phyloP scores from a whole-genome alignment of 148 eudicot species.

The Dysphania ambrosioides region DNA sequence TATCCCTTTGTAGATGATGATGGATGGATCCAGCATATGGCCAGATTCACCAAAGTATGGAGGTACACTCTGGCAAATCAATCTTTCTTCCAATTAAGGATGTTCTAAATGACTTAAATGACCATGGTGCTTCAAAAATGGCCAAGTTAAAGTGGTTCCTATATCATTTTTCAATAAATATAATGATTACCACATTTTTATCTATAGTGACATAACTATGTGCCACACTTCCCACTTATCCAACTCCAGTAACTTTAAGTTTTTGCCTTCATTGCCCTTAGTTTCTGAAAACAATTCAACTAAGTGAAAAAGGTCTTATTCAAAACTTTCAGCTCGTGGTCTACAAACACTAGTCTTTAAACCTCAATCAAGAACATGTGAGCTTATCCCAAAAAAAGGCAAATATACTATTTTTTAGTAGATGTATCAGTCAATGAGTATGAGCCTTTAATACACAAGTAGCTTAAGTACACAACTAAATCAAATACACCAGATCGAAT shows the following conservation, averaged over 20 bases:
- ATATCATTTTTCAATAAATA: not conserved
- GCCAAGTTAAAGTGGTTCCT: not conserved
- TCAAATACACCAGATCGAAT: not conserved
- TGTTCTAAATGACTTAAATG: not conserved
- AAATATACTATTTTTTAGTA: not conserved
- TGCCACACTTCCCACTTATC: not conserved
- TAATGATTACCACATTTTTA: not conserved
- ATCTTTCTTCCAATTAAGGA: not conserved
- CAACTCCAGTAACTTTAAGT: not conserved
- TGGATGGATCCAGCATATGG: not conserved
- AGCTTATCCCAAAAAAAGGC: not conserved
- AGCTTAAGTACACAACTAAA: not conserved
- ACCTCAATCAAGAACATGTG: not conserved
- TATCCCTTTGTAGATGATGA: not conserved
- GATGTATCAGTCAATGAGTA: not conserved
- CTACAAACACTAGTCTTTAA: not conserved
- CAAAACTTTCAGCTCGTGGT: not conserved
- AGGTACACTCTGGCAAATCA: not conserved
- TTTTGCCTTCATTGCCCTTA: no score
- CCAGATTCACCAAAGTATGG: not conserved
- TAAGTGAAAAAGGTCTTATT: not conserved
- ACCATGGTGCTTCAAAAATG: not conserved
- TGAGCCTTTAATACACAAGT: not conserved
- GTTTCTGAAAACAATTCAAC: not conserved
- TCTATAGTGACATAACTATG: not conserved